Conservation (phyloP, 1,284 basidiomycete species). For the Phlebopus sp. region DNA sequence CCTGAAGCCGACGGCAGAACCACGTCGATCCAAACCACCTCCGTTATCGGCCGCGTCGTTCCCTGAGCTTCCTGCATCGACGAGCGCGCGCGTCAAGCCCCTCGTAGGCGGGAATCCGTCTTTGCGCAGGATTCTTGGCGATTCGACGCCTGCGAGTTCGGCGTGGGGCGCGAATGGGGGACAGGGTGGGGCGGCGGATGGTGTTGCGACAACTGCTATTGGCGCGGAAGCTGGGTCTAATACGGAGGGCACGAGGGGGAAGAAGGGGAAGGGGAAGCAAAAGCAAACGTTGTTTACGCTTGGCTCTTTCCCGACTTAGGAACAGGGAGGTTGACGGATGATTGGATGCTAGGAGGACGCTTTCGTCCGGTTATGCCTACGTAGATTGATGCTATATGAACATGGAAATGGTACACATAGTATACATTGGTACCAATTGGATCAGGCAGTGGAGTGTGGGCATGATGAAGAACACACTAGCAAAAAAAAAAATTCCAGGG, state of each 20-base stretch:
- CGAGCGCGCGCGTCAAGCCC: constrained; percentile 43
- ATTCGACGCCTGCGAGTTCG: constrained; percentile 41
- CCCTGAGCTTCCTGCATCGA: constrained; percentile 62
- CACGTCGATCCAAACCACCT: constrained; percentile 25
- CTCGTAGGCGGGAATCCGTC: constrained; percentile 65
- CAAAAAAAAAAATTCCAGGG: too few relatives aligned
- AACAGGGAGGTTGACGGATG: too few relatives aligned
- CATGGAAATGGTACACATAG: too few relatives aligned
- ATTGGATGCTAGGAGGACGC: too few relatives aligned
- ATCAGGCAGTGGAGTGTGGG: too few relatives aligned
- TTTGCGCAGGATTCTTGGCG: constrained; percentile 69
- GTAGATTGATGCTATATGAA: too few relatives aligned
- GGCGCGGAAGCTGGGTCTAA: constrained; percentile 12
- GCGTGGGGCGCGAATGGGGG: constrained; percentile 44
- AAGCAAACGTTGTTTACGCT: constrained; percentile 81
- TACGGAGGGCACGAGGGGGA: constrained; percentile 50
- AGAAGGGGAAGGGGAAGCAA: constrained; percentile 79
- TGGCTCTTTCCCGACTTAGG: constrained; percentile 58
- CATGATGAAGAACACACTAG: too few relatives aligned
- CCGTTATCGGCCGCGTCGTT: constrained; percentile 62
- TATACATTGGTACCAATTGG: too few relatives aligned
- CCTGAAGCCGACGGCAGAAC: constrained; percentile 16
- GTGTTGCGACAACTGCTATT: constrained; percentile 6
- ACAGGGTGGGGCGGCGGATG: constrained; percentile 12
- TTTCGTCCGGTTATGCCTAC: too few relatives aligned